Evolutionary conservation across 192 early-diverging fungal species (phyloP).

Genomic region (Gryganskiella cystojenkinii): DNA sequence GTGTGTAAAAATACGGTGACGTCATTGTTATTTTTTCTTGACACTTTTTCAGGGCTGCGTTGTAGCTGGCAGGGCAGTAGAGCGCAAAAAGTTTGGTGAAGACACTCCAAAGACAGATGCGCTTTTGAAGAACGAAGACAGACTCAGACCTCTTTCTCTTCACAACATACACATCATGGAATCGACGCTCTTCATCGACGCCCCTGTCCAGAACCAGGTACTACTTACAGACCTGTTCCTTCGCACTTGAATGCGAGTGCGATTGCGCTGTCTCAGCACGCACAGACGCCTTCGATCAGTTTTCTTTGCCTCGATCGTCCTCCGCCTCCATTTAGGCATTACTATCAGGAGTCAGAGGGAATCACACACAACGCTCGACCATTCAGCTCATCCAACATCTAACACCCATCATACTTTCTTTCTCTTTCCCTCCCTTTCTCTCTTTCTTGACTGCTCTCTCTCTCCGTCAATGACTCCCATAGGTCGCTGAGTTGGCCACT

Average conservation of each 20-base stretch:
- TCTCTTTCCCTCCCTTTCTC: too few relatives aligned
- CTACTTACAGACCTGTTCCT: neutral
- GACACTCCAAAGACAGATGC: neutral
- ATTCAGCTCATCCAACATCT: too few relatives aligned
- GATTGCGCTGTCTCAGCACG: too few relatives aligned
- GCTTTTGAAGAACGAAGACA: neutral
- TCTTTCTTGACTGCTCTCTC: too few relatives aligned
- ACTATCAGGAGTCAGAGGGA: too few relatives aligned
- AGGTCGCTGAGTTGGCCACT: conserved; percentile 79
- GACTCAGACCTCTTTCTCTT: neutral
- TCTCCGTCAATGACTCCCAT: neutral
- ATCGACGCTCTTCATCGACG: conserved; percentile 51
- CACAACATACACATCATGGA: conserved; percentile 29
- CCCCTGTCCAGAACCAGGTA: conserved; percentile 48
- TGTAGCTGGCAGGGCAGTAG: too few relatives aligned
- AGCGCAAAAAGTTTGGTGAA: too few relatives aligned
- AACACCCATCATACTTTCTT: too few relatives aligned
- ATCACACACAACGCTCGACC: too few relatives aligned
- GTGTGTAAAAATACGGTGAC: conserved; percentile 11
- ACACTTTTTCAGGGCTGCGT: neutral
- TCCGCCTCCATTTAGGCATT: too few relatives aligned
- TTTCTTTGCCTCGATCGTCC: too few relatives aligned
- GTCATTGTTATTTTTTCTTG: neutral
- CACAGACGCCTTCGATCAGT: too few relatives aligned
- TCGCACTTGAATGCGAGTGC: neutral